Evolutionary conservation across 768 basidiomycete genomes (phyloP).

Genomic region (Russula olivacea): DNA sequence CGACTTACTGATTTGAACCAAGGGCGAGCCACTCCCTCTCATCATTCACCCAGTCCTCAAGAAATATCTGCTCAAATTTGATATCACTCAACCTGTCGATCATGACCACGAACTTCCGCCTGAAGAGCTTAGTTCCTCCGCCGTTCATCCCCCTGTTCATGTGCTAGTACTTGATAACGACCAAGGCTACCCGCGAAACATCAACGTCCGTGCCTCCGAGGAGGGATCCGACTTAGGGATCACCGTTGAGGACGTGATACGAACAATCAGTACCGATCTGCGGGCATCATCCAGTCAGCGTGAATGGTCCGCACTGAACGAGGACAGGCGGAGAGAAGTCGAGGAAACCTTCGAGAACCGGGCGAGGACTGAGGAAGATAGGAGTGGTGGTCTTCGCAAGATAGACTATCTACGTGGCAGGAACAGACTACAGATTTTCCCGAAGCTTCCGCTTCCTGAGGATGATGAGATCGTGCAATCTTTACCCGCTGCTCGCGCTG

Average conservation of each 20-base stretch:
- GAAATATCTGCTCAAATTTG: slow-evolving; percentile 20
- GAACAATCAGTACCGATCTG: slow-evolving; percentile 1
- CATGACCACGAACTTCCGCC: slow-evolving; percentile 13
- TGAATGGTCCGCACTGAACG: slow-evolving; percentile 14
- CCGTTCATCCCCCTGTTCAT: slow-evolving; percentile 15
- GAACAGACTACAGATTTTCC: slow-evolving; percentile 17
- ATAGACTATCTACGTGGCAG: slow-evolving; percentile 18
- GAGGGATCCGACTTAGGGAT: slow-evolving; percentile 3
- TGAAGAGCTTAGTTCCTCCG: slow-evolving; percentile 7
- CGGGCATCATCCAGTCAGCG: slow-evolving; percentile 17
- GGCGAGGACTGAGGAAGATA: slow-evolving; percentile 11
- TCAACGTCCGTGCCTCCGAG: slow-evolving; percentile 11
- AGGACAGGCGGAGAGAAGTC: slow-evolving; percentile 11
- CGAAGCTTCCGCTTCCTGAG: slow-evolving; percentile 2
- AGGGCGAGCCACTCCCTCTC: slow-evolving; percentile 19
- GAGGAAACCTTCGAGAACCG: slow-evolving; percentile 13
- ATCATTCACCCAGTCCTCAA: slow-evolving; percentile 12
- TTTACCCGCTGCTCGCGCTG: slow-evolving; percentile 4
- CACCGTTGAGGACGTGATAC: slow-evolving; percentile 19
- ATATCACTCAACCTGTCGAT: slow-evolving; percentile 6
- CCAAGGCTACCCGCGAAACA: slow-evolving; percentile 19
- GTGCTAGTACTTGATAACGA: slow-evolving; percentile 12
- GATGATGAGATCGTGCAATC: slow-evolving; percentile 8
- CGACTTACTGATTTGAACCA: background rate
- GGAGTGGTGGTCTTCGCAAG: slow-evolving; percentile 7